Base-by-base conservation (phyloP, 768 basidiomycete species). In the Zangia roseola region DNA sequence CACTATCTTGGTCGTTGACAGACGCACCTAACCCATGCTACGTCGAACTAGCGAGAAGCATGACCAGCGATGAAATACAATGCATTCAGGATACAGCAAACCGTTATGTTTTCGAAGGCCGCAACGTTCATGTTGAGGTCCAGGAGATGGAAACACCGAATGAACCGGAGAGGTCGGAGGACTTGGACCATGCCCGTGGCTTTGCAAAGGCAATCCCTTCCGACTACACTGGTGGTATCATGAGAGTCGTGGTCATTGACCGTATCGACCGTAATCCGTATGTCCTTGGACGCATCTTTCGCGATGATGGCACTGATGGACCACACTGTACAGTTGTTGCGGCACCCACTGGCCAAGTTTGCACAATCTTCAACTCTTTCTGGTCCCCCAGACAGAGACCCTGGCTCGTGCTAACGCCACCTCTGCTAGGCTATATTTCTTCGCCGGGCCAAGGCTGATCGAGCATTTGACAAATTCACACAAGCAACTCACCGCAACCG, bases 261-360 rank as follows among this genome's bases (percentile, higher is more conserved):
- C 83, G 83, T 12, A 73, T 92, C 5, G 92, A 94, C 64, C 77
- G 84, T 35, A 89, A 85, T 63, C 86, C 86, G 83, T 89, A 69
- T 59, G 86, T 63, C 36, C 41, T 42, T 39, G 1, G 16, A 13
- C 19, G 14, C 21, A 23, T 40, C 40, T 40, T 45, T 68, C 28
- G 20, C 31, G 56, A 33, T 43, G 19, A 45, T 10, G 10, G 20
- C 19, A 45, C 31, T 13, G 14, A 55, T 43, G 23, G 33, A 24
- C 35, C 19, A 34, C 17, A 20, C 19, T 42, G 16, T 57, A 31
- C 51, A 88, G 86, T 45, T 91, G 91, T 67, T 88, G 87, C 47
- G 87, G 89, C 10, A 91, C 92, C 14, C 94, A 97, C 65, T 76
- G 86, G 45, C 88, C 91, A 6, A 82, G 82, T 44, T 76, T 94